Evolutionary conservation across 257 asterid species (phyloP), one percentile per base, ranked within the genome.

Genomic region (Misopates orontium): DNA sequence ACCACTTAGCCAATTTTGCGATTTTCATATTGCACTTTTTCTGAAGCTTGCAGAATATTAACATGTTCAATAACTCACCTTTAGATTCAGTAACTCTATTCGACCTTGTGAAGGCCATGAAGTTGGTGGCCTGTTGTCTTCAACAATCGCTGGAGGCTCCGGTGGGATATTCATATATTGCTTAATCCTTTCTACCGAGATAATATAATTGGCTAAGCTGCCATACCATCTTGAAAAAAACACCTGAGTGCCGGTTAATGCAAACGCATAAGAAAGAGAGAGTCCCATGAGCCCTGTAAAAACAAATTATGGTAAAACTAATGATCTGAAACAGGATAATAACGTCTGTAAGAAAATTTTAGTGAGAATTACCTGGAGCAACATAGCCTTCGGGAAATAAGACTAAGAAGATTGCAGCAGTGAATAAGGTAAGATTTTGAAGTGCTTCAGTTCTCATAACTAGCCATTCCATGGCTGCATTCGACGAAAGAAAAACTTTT

Each of bases 131-230:
- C 87, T 73, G 1, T 72, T 71, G 63, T 83, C 81, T 56, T 80
- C 84, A 14, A 90, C 53, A 1, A 83, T 60, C 11, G 90, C 89
- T 21, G 93, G 85, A 50, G 95, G 87, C 71, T 87, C 85, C 0
- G 87, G 76, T 9, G 93, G 81, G 60, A 90, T 78, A 50, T 83
- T 68, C 96, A 85, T 85, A 58, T 81, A 90, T 71, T 90, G 97
- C 55, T 83, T 78, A 58, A 90, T 87, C 68, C 97, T 77, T 66
- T 90, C 95, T 14, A 86, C 85, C 0, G 97, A 90, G 60, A 90
- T 74, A 18, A 85, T 82, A 59, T 71, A 84, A 55, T 87, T 85
- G 50, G 79, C 80, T 58, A 89, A 82, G 60, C 65, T 79, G 62
- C 91, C 78, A 45, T 84, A 87, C 91, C 93, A 87, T 71, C 89